Evolutionary conservation across 2,329 filamentous ascomycete species (phyloP).

Genomic region (Trichophaea hybrida): DNA sequence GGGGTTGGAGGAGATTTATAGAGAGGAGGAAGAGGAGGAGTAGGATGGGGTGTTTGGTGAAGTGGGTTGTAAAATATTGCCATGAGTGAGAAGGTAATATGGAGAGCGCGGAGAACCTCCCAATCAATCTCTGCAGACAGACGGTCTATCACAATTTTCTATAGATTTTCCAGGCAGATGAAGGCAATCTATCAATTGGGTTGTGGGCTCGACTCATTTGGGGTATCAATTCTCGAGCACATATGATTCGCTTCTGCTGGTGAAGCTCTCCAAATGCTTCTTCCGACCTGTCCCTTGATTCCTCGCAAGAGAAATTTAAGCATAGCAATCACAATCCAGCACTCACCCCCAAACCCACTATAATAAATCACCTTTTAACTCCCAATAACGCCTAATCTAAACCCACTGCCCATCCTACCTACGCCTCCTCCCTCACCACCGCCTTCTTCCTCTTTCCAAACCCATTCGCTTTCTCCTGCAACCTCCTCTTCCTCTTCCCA

Average conservation of each 20-base stretch:
- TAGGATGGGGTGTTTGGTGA: constrained; percentile 21
- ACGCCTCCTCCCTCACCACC: not conserved
- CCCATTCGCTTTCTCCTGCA: not conserved
- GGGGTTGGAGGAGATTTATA: constrained; percentile 45
- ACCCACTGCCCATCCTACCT: not conserved
- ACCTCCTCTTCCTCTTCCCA: constrained; percentile 35
- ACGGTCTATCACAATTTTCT: not conserved
- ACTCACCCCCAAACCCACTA: too few species aligned
- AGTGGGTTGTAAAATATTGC: constrained; percentile 13
- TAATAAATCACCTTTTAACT: too few species aligned
- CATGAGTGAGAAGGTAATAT: not conserved
- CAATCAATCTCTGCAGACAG: not conserved
- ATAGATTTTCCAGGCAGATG: not conserved
- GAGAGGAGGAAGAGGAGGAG: constrained; percentile 30
- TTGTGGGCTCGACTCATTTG: not conserved
- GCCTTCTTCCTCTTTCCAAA: not conserved
- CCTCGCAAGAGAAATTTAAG: too few species aligned
- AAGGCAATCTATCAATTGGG: not conserved
- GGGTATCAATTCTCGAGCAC: too few species aligned
- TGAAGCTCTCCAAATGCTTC: too few species aligned
- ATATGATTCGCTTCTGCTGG: too few species aligned
- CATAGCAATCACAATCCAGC: too few species aligned
- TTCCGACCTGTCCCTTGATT: too few species aligned
- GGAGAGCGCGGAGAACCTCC: not conserved
- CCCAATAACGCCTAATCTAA: too few species aligned